phyloP scores from a whole-genome alignment of 805 yeast species.

The Ogataea polymorpha region DNA sequence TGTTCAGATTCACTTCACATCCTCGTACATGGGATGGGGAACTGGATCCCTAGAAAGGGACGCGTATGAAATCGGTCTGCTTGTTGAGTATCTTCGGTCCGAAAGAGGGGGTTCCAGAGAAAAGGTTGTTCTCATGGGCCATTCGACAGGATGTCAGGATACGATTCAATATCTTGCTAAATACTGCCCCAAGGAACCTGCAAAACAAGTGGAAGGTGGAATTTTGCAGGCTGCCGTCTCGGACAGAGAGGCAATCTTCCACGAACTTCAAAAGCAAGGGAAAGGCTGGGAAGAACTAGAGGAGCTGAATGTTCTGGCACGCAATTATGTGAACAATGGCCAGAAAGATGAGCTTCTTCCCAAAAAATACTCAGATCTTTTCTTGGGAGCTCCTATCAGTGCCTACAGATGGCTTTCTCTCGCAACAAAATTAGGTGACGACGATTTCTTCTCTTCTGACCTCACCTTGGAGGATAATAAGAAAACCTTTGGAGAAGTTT shows the following conservation, averaged over 20 bases:
- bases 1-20: conserved; percentile 51
- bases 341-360: conserved; percentile 51
- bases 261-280: conserved; percentile 24
- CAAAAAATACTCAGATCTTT: conserved; percentile 39
- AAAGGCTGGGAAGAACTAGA: conserved; percentile 45
- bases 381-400: conserved; percentile 55
- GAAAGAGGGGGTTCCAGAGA: conserved; percentile 40
- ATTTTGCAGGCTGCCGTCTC: conserved; percentile 75
- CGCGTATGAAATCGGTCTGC: conserved; percentile 48
- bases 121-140: conserved; percentile 68
- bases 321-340: conserved; percentile 41
- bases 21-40: conserved; percentile 72
- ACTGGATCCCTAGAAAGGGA: conserved; percentile 60
- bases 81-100: conserved; percentile 54
- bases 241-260: conserved; percentile 48
- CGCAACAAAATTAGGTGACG: conserved; percentile 59
- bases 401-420: conserved; percentile 73
- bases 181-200: conserved; percentile 18
- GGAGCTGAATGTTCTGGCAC: conserved; percentile 30
- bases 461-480: conserved; percentile 41
- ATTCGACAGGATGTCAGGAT: conserved; percentile 84
- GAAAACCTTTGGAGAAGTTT: conserved; percentile 53
- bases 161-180: conserved; percentile 56
- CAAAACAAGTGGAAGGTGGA: conserved; percentile 45
- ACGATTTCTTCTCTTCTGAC: conserved; percentile 74